Base-by-base conservation (phyloP, 129 eudicot species). In the Logfia minima region DNA sequence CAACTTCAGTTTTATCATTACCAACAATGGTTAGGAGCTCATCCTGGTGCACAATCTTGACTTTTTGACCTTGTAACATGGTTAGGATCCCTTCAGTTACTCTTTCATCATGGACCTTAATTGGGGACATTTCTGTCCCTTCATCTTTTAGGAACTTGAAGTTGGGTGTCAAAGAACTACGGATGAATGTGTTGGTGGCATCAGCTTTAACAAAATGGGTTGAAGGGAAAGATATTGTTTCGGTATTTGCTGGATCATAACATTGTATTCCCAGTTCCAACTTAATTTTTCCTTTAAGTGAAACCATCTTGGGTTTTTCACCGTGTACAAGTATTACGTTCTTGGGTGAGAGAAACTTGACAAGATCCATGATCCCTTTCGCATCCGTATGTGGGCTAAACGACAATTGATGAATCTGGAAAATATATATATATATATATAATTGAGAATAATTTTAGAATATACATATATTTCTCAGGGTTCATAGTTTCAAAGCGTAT, bases 341-440 rank as follows among this genome's bases (percentile, higher is more conserved):
- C 82, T 91, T 94, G 18, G 99, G 99, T n/a, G 88, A 84, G 23
- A 94, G 94, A 87, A 94, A 94, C 22, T 82, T 91, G 29, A 94
- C 86, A 35, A 91, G 93, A 85, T 91, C 99, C 96, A 91, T 89
- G 22, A 94, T 94, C 72, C 99, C 99, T 79, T 89, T 94, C 67
- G 92, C 88, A 78, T 94, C 99, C 0, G 99, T 94, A 79, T 94
- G 99, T 32, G 97, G 88, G 79, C 99, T 94, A 75, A 94, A 91
- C 9, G 99, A 88, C 70, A 94, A 79, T 66, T 90, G 96, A 85
- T 94, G 93, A 76, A 94, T 85, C 99, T 94, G 82, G 22, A 77
- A 17, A 80, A 17, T 63, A 58, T 61, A 10, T 4, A 3, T 2
- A 55, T 11, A 37, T 19, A 58, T 19, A 26, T 0, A 61, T 23